phyloP scores from a whole-genome alignment of 2,329 filamentous ascomycete genomes.

The Rachicladosporium sp. region DNA sequence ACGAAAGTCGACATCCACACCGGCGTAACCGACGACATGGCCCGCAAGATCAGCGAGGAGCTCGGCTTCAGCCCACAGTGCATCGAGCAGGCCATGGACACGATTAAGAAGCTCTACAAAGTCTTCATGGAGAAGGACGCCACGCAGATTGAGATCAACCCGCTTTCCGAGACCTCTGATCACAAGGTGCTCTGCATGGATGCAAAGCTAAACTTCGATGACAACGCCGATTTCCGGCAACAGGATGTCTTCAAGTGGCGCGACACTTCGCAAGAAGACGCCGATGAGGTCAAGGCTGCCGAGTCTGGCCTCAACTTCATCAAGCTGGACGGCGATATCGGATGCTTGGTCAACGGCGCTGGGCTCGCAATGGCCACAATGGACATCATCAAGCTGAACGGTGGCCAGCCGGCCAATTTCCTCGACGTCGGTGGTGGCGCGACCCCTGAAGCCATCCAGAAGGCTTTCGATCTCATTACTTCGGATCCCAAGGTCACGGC shows the following conservation, averaged over 20 bases:
- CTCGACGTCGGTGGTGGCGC: constrained; percentile 96
- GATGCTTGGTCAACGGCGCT: constrained; percentile 96
- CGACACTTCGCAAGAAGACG: constrained; percentile 88
- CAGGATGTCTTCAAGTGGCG: constrained; percentile 91
- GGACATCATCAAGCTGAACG: constrained; percentile 99
- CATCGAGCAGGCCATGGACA: constrained; percentile 86
- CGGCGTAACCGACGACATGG: constrained; percentile 92
- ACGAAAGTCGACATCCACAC: constrained; percentile 87
- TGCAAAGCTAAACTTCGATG: constrained; percentile 96
- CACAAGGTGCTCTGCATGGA: constrained; percentile 99
- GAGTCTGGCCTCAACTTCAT: constrained; percentile 96
- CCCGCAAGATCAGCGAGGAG: constrained; percentile 74
- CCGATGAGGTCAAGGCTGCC: constrained; percentile 94
- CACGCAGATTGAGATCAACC: constrained; percentile 99
- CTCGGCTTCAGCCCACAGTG: constrained; percentile 97
- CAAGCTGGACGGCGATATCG: constrained; percentile 98
- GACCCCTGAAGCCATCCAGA: constrained; percentile 89
- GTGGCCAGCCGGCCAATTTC: constrained; percentile 93
- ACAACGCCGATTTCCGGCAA: constrained; percentile 97
- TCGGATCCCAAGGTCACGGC: constrained; percentile 96
- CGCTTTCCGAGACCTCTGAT: constrained; percentile 92
- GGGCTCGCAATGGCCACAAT: constrained; percentile 99
- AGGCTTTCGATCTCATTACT: constrained; percentile 97
- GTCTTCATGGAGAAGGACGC: constrained; percentile 98
- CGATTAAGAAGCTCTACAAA: constrained; percentile 97